These are phyloP conservation scores for Botrytis aclada DNA, from an alignment of 2,329 filamentous ascomycete species.

Conservation along the genomic window DNA sequence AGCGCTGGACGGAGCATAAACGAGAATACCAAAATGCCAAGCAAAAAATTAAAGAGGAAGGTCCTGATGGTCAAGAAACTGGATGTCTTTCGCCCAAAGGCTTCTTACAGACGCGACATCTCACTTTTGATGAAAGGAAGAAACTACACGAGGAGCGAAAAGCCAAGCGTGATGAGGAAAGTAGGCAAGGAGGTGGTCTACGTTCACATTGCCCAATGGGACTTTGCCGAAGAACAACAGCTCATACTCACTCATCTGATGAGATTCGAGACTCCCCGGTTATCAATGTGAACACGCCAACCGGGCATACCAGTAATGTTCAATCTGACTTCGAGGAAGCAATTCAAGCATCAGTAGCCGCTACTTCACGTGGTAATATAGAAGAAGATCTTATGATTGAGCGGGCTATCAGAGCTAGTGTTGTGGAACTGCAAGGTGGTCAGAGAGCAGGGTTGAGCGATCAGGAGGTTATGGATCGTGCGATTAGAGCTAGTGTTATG, in stretches of 20 bases:
- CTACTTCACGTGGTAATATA: constrained; percentile 66
- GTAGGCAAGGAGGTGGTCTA: constrained; percentile 29
- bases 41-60: constrained; percentile 37
- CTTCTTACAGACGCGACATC: constrained; percentile 48
- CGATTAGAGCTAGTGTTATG: constrained; percentile 48
- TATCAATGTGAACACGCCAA: constrained; percentile 7
- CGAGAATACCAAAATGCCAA: constrained; percentile 40
- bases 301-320: constrained; percentile 34
- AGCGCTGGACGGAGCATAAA: constrained; percentile 47
- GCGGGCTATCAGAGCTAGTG: constrained; percentile 68
- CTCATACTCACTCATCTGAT: constrained; percentile 30
- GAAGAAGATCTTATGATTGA: constrained; percentile 71
- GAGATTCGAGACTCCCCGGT: constrained; percentile 23
- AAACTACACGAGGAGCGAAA: constrained; percentile 49
- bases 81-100: constrained; percentile 40
- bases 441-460: constrained; percentile 31
- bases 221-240: constrained; percentile 28
- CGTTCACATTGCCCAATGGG: constrained; percentile 25
- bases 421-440: constrained; percentile 53
- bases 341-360: constrained; percentile 64
- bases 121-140: constrained; percentile 52
- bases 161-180: constrained; percentile 32
- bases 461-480: constrained; percentile 47
- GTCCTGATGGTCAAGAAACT: constrained; percentile 32
- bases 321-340: constrained; percentile 67